Evolutionary conservation across 352 stramenopile genomes (phyloP), one percentile per base, ranked within the genome.

Genomic region (Pythium sukuiense): DNA sequence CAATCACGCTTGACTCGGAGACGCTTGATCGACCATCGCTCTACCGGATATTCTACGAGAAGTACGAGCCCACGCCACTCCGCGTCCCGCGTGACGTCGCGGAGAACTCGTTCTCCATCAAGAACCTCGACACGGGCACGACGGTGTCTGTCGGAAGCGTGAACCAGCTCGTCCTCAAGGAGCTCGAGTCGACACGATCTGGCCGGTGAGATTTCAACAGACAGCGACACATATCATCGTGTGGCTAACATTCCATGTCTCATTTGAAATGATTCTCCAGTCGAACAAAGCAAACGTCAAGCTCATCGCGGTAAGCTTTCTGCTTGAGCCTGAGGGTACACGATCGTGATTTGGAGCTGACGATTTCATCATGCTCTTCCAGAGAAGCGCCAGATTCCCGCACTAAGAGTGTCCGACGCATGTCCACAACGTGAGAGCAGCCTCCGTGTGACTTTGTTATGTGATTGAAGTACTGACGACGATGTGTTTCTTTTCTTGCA

Each of bases 41-140:
- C 26, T 96, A 93, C 76, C 84, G 85, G 59, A 86, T 96, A 46
- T 89, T 93, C 53, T 94, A 94, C 63, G 87, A 96, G 39, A 93
- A 94, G 65, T 94, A 96, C 49, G 82, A 93, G 69, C 84, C 85
- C 1, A 90, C 76, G 39, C 85, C 81, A 0, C 72, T 91, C 43
- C 72, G 84, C 24, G 57, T 92, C 20, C 79, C 83, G 9, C 39
- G 61, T 0, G 76, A 83, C 18, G 77, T 87, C 16, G 72, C 76
- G 20, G 85, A 93, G 71, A 85, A 83, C 41, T 79, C 70, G 16
- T 79, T 96, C 35, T 89, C 82, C 39, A 85, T 94, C 59, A 92
- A 85, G 61, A 93, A 96, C 55, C 59, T 96, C 33, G 85, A 96
- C 71, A 93, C 76, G 2, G 85, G 87, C 26, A 89, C 75, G 16